Conservation (phyloP, 805 yeast species). For the Teunomyces funiuensis region DNA sequence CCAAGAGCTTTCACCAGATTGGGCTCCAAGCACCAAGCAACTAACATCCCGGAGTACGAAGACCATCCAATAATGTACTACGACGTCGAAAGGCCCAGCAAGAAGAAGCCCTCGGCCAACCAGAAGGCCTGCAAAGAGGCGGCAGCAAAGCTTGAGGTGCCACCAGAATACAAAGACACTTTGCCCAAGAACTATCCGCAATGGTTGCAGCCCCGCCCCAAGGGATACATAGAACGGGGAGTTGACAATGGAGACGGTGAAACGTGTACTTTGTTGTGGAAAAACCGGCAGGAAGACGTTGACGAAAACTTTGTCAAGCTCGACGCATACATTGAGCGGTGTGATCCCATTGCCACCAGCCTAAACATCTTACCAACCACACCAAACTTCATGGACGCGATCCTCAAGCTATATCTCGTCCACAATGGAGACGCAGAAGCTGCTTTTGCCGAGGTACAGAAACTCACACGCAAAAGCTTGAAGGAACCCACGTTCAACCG, state of each 20-base stretch:
- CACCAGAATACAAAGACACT: constrained; percentile 43
- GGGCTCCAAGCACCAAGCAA: constrained; percentile 72
- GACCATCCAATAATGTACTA: constrained; percentile 64
- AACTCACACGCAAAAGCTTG: constrained; percentile 55
- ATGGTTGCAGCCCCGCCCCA: constrained; percentile 79
- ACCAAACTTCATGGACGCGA: constrained; percentile 81
- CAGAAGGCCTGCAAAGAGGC: constrained; percentile 4
- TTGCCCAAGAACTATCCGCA: constrained; percentile 54
- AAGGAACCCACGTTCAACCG: constrained; percentile 74
- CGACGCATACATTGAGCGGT: constrained; percentile 54
- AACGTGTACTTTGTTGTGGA: constrained; percentile 71
- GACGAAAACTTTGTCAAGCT: constrained; percentile 31
- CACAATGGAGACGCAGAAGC: constrained; percentile 47
- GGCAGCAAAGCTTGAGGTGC: constrained; percentile 37
- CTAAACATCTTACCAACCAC: constrained; percentile 59
- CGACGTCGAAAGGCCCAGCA: constrained; percentile 35
- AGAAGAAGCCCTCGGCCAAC: constrained; percentile 10
- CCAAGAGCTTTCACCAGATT: constrained; percentile 78
- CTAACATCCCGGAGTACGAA: constrained; percentile 63
- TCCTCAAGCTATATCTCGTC: constrained; percentile 55
- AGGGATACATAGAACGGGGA: constrained; percentile 84
- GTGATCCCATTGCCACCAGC: constrained; percentile 55
- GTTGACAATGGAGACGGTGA: constrained; percentile 52
- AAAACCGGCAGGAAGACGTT: constrained; percentile 29
- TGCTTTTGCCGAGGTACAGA: constrained; percentile 48